Conservation (phyloP, 345 rosid species). For the Murraya paniculata region DNA sequence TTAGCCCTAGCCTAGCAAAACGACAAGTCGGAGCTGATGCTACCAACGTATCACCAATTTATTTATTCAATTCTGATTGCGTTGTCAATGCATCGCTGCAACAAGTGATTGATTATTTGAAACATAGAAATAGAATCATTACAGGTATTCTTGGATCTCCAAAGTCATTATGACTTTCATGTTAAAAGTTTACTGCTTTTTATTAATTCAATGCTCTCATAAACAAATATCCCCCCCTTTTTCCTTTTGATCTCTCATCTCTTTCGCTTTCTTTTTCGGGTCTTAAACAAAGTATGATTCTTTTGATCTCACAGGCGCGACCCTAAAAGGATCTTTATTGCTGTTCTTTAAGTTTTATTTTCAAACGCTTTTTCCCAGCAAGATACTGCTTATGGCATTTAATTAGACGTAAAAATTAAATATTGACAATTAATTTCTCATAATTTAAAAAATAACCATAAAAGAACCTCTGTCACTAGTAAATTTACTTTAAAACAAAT, state of each 20-base stretch:
- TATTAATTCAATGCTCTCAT: neutral
- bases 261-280: neutral
- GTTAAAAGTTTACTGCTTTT: neutral
- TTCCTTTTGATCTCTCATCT: neutral
- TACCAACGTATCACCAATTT: neutral
- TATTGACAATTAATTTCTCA: no score
- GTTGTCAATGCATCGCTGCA: neutral
- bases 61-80: neutral
- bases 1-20: neutral
- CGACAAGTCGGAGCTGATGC: neutral
- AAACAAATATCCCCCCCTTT: neutral
- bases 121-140: neutral
- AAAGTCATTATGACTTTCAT: neutral
- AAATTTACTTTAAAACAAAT: no score
- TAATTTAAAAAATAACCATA: no score
- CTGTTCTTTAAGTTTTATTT: no score
- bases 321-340: neutral
- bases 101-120: neutral
- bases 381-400: no score
- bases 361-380: no score
- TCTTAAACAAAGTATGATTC: neutral
- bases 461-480: rapidly evolving
- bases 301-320: constrained; percentile 7
- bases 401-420: no score
- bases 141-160: neutral